A percentile compares a stretch with the other conserved stretches of the same genome.
Evolutionary conservation across 1,284 basidiomycete species (phyloP).

Genomic region (Cutaneotrichosporon sp.): DNA sequence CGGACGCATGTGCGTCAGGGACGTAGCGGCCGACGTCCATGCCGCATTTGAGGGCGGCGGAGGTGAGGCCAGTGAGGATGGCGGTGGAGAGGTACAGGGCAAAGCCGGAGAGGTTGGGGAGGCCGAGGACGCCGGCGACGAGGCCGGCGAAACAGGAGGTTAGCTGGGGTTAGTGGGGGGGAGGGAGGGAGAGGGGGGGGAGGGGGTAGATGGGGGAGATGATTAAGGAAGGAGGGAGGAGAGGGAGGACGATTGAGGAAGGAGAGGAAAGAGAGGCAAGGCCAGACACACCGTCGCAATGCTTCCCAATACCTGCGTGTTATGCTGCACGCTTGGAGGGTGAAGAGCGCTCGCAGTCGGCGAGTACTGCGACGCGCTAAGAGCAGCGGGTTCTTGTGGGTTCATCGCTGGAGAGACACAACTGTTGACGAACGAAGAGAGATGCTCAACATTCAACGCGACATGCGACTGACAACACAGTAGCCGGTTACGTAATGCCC

Average conservation of each 20-base stretch:
- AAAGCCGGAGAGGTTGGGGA: slow-evolving; percentile 79
- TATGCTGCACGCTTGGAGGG: slow-evolving; percentile 68
- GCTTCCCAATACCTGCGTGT: slow-evolving; percentile 59
- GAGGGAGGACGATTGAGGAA: too few species aligned
- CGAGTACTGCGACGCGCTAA: slow-evolving; percentile 35
- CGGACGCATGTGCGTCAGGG: slow-evolving; percentile 33
- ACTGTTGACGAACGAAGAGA: not conserved
- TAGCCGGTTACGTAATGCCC: not conserved
- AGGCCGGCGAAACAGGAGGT: slow-evolving; percentile 79
- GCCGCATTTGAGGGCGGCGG: slow-evolving; percentile 72
- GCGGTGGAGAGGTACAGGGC: slow-evolving; percentile 69
- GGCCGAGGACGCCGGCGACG: slow-evolving; percentile 77
- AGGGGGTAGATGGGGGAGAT: not conserved
- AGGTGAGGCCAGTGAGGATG: slow-evolving; percentile 63
- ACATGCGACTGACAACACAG: not conserved
- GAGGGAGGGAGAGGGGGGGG: not conserved
- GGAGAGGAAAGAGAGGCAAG: not conserved
- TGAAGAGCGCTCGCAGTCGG: slow-evolving; percentile 57
- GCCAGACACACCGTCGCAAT: slow-evolving; percentile 40
- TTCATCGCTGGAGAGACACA: slow-evolving; percentile 29
- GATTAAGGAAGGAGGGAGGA: not conserved
- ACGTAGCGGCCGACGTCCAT: slow-evolving; percentile 51
- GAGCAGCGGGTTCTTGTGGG: slow-evolving; percentile 29
- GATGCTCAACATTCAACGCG: too few species aligned
- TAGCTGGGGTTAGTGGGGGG: slow-evolving; percentile 53